Evolutionary conservation across 176 grass and related monocot species (phyloP), one percentile per base, ranked within the genome.

Genomic region (Eragrostis nindensis): DNA sequence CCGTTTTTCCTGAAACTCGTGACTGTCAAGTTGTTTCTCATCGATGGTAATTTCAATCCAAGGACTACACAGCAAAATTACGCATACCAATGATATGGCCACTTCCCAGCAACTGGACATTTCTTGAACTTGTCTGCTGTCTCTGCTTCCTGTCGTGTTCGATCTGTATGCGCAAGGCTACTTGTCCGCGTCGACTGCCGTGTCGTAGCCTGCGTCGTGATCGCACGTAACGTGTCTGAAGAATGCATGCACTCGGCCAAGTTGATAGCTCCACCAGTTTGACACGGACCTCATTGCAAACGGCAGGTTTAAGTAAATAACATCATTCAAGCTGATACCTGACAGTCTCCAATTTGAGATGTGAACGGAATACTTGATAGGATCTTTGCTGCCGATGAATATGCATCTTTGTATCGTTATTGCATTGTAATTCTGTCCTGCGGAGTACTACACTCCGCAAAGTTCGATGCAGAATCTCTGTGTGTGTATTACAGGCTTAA

Each of bases 321-420:
- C n/a, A n/a, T n/a, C n/a, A n/a, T n/a, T n/a, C n/a, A n/a, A n/a
- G n/a, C n/a, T 36, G 32, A 36, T 4, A 36, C 32, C 32, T 36
- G 32, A 36, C 32, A 36, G 32, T 36, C 32, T 36, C 32, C 32
- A 36, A 36, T 36, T 62, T 29, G 19, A 81, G 21, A 68, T 76
- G 60, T 75, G 81, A 75, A 74, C 29, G 59, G 70, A 74, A 74
- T 74, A 29, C 25, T 62, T 30, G 5, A 3, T 3, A n/a, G 71
- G 66, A 83, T 55, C 47, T 66, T 67, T 74, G 60, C 45, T 46
- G 21, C 14, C 24, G 4, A 64, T 49, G 32, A 22, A 21, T 8
- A 5, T 43, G n/a, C n/a, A n/a, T n/a, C n/a, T n/a, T n/a, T n/a
- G n/a, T n/a, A n/a, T n/a, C n/a, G n/a, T n/a, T n/a, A n/a, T n/a